phyloP scores from a whole-genome alignment of 345 rosid species.

The Gossypium thurberi region DNA sequence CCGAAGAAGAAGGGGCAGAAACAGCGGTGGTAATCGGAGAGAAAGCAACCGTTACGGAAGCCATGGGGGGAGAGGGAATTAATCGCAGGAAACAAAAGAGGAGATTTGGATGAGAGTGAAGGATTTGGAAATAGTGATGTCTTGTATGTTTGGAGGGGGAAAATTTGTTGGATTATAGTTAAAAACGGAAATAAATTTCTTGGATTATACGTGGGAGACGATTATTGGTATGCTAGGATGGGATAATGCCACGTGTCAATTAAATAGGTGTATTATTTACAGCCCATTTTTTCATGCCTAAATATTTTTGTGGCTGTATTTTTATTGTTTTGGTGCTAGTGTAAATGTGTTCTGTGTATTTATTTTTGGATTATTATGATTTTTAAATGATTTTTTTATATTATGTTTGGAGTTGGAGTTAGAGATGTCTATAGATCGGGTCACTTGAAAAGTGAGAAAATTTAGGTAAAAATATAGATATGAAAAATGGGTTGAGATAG shows the following conservation, averaged over 20 bases:
- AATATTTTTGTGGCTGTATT: too few relatives aligned
- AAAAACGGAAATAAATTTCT: background rate
- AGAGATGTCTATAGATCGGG: too few relatives aligned
- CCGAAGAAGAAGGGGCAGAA: constrained; percentile 14
- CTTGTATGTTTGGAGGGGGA: background rate
- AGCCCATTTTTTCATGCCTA: too few relatives aligned
- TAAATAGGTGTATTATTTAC: background rate
- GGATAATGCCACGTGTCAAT: constrained; percentile 4
- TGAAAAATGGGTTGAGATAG: too few relatives aligned
- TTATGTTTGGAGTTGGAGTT: too few relatives aligned
- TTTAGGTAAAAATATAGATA: too few relatives aligned
- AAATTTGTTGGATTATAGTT: background rate
- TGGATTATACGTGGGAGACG: constrained; percentile 1
- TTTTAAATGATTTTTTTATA: too few relatives aligned
- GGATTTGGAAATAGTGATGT: background rate
- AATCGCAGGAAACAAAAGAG: background rate
- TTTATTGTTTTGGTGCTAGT: too few relatives aligned
- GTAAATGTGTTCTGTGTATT: too few relatives aligned
- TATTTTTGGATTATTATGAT: too few relatives aligned
- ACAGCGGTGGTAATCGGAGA: background rate
- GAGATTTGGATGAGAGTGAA: background rate
- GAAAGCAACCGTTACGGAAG: background rate
- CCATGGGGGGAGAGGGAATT: constrained; percentile 11
- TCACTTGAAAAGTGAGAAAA: too few relatives aligned
- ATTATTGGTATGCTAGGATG: constrained; percentile 7